Evolutionary conservation across 2,329 filamentous ascomycete genomes (phyloP).

Genomic region (Trichoderma sp.): DNA sequence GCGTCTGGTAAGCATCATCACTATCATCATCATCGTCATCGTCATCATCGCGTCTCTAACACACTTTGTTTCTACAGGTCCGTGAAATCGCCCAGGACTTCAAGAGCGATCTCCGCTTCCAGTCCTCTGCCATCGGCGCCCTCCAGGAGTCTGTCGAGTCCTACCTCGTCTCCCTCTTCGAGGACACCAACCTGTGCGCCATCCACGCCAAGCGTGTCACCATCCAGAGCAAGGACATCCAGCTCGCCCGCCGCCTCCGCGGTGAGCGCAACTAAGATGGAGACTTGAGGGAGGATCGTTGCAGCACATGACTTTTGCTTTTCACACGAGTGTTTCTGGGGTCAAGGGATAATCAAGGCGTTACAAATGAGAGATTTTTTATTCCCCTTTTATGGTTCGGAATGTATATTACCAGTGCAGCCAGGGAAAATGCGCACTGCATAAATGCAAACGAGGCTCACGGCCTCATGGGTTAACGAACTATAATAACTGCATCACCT

Average conservation of each 20-base stretch:
- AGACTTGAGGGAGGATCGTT: constrained; percentile 25
- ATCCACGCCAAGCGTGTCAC: constrained; percentile 99
- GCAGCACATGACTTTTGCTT: constrained; percentile 40
- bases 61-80: constrained; percentile 44
- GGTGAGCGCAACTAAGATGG: constrained; percentile 78
- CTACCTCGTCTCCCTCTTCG: constrained; percentile 96
- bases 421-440: constrained; percentile 11
- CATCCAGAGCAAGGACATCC: constrained; percentile 96
- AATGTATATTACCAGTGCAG: constrained; percentile 42
- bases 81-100: constrained; percentile 96
- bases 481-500: background rate
- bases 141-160: constrained; percentile 99
- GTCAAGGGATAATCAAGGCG: constrained; percentile 46
- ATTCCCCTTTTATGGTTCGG: constrained; percentile 26
- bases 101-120: constrained; percentile 95
- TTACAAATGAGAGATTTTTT: constrained; percentile 43
- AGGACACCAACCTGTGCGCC: constrained; percentile 97
- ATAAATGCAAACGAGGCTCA: constrained; percentile 25
- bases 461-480: constrained; percentile 1
- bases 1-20: constrained; percentile 63
- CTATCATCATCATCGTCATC: background rate
- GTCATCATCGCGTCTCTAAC: background rate
- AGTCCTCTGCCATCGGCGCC: constrained; percentile 94
- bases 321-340: constrained; percentile 36
- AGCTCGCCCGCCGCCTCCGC: constrained; percentile 90